Base-by-base conservation (phyloP, 2,329 filamentous ascomycete genomes). In the Colletotrichum viniferum region DNA sequence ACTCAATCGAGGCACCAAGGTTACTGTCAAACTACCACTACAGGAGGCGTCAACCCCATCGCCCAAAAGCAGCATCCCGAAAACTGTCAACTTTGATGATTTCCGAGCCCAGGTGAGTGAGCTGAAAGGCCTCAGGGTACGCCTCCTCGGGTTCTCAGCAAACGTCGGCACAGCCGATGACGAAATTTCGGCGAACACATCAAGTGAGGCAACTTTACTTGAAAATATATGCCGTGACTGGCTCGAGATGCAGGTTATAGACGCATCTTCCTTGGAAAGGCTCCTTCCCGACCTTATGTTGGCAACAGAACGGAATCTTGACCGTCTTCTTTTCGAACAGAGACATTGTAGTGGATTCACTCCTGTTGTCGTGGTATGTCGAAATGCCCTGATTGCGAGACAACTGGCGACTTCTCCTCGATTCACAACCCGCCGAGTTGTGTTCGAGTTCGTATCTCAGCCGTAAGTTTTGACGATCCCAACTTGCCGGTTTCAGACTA, bases 391-490 rank as follows among this genome's bases (percentile, higher is more conserved):
- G 5, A 78, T 78, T 12, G 83, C 82, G 3, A 81, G 83, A 26
- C 77, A 78, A 28, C 72, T 77, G 8, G 71, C 72, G 65, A 80
- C 56, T 28, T 76, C 62, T 3, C 68, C 79, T 48, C 71, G 80
- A 52, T 73, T 77, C n/a, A 67, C 76, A 26, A 73, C 76, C 76
- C 30, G 77, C 43, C 71, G 73, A 18, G 79, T 78, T 3, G 76
- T 84, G 16, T 80, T 84, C 12, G 84, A 85, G 63, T 85, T 84
- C 58, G 81, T 85, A 21, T 84, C 84, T 3, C 84, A 85, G 63
- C 85, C 85, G 81, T 84, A 71, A 77, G 84, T 81, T 61, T 13
- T 12, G 3, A 0, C 7, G 21, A 10, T 6, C 36, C 14, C 4
- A 7, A 10, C 38, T 1, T 13, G 3, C 34, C 21, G 48, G 4